phyloP scores from a whole-genome alignment of 345 rosid species.

The Raphanus raphanistrum region DNA sequence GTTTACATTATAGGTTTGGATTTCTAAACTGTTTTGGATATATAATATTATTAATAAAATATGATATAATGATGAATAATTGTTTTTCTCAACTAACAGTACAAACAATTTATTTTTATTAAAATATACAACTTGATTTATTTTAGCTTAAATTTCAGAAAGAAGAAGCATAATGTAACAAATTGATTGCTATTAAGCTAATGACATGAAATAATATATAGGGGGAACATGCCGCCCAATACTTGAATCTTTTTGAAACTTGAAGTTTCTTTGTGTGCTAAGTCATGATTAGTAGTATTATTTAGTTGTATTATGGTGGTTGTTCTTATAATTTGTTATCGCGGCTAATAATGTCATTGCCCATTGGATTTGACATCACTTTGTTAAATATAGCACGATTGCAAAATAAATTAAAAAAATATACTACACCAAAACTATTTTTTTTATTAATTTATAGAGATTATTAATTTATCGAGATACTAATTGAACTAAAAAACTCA shows the following conservation, averaged over 20 bases:
- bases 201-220: constrained; percentile 8
- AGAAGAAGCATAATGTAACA: neutral
- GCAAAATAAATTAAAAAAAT: neutral
- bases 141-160: neutral
- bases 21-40: neutral
- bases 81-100: neutral
- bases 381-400: neutral
- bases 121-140: constrained; percentile 2
- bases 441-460: too few relatives aligned
- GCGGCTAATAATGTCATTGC: neutral
- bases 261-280: constrained; percentile 20
- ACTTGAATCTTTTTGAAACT: constrained; percentile 27
- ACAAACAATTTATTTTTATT: neutral
- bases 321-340: constrained; percentile 15
- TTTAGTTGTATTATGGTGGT: constrained; percentile 1
- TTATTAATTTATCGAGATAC: too few relatives aligned
- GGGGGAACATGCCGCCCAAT: constrained; percentile 36
- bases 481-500: too few relatives aligned
- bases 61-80: neutral
- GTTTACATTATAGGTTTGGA: neutral
- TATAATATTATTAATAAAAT: neutral
- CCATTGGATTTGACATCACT: constrained; percentile 33
- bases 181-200: constrained; percentile 1
- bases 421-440: too few relatives aligned
- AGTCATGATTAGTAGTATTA: constrained; percentile 25